Percentiles rank a stretch among this genome's conserved stretches.
Evolutionary conservation across 371 early-diverging fungal species (phyloP).

Genomic region (Zychaea mexicana): DNA sequence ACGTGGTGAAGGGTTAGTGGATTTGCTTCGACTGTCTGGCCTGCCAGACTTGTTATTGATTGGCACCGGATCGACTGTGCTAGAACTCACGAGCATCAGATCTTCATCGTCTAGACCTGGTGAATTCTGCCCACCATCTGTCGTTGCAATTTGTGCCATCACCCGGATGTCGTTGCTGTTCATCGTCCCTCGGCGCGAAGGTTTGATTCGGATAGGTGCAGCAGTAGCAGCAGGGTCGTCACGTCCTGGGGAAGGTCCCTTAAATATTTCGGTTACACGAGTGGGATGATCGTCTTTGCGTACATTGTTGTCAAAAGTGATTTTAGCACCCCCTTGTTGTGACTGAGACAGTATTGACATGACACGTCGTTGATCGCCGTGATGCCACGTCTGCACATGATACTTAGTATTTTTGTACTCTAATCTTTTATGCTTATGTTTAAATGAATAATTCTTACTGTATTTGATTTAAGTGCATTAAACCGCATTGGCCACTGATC

Average conservation of each 20-base stretch:
- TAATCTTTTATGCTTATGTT: not conserved
- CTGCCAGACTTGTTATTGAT: slow-evolving; percentile 41
- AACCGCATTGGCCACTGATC: slow-evolving; percentile 12
- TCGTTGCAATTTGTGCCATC: slow-evolving; percentile 21
- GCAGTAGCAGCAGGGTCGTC: slow-evolving; percentile 8
- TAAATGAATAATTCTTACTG: slow-evolving; percentile 20
- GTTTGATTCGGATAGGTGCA: slow-evolving; percentile 17
- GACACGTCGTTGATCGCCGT: slow-evolving; percentile 31
- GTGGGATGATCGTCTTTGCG: slow-evolving; percentile 34
- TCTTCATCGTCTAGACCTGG: slow-evolving; percentile 60
- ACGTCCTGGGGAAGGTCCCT: slow-evolving; percentile 28
- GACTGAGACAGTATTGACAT: slow-evolving; percentile 43
- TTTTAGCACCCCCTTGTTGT: slow-evolving; percentile 38
- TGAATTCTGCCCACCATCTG: slow-evolving; percentile 3
- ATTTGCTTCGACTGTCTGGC: slow-evolving; percentile 25
- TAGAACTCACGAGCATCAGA: slow-evolving; percentile 52
- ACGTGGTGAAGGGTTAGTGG: slow-evolving; percentile 37
- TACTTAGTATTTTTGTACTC: not conserved
- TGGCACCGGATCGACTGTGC: slow-evolving; percentile 65
- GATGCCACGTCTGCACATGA: slow-evolving; percentile 47
- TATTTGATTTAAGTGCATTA: slow-evolving; percentile 22
- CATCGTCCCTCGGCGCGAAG: slow-evolving; percentile 36
- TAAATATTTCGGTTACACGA: slow-evolving; percentile 31
- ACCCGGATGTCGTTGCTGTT: slow-evolving; percentile 35
- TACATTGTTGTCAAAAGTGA: slow-evolving; percentile 31